Conservation (phyloP, 768 basidiomycete species). For the Pleurotus pulmonarius region DNA sequence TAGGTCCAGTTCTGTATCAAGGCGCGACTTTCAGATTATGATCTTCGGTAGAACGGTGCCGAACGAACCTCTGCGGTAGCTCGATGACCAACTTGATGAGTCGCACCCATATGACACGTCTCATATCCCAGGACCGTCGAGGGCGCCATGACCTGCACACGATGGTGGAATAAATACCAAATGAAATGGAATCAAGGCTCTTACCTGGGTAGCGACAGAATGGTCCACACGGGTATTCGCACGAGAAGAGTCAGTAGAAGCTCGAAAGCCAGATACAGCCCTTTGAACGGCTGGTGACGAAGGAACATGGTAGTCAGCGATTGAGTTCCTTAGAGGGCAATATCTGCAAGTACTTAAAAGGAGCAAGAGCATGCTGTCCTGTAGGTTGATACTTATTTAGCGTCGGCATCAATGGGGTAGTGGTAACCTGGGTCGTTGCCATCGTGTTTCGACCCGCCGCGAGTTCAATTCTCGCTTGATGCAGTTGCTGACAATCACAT, state of each 20-base stretch:
- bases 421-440: slow-evolving; percentile 23
- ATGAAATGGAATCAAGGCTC: too few species aligned
- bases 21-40: not conserved
- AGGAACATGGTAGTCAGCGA: not conserved
- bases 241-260: not conserved
- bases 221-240: not conserved
- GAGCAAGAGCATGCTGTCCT: too few species aligned
- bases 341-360: too few species aligned
- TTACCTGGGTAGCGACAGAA: not conserved
- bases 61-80: slow-evolving; percentile 22
- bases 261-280: not conserved
- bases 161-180: too few species aligned
- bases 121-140: slow-evolving; percentile 41
- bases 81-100: slow-evolving; percentile 25
- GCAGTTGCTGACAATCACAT: not conserved
- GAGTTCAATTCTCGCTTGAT: not conserved
- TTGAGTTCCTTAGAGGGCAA: too few species aligned
- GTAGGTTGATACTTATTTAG: too few species aligned
- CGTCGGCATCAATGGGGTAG: slow-evolving; percentile 10
- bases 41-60: not conserved
- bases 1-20: not conserved
- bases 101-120: slow-evolving; percentile 33
- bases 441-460: not conserved
- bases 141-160: slow-evolving; percentile 36
- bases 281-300: not conserved